Percentiles rank a stretch among this genome's conserved stretches.
These are phyloP conservation scores for Esteya vermicola DNA, from an alignment of 2,329 filamentous ascomycete species.

Conservation along the genomic window DNA sequence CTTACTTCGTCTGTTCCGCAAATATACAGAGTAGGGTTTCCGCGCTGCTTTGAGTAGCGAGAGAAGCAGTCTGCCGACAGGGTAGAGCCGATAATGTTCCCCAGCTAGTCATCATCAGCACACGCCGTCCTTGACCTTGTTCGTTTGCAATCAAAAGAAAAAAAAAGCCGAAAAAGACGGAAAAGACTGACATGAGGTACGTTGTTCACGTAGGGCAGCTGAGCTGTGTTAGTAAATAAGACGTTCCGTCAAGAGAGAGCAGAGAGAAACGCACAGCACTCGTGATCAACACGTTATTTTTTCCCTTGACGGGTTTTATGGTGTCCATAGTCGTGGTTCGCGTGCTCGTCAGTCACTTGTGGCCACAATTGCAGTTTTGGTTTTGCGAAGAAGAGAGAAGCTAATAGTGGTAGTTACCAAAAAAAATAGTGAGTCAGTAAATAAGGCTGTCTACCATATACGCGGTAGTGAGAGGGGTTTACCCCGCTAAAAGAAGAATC, in stretches of 20 bases:
- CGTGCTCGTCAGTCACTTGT: too few species aligned
- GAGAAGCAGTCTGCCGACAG: slow-evolving; percentile 80
- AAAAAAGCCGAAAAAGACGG: too few species aligned
- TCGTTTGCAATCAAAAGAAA: background rate
- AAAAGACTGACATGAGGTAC: slow-evolving; percentile 45
- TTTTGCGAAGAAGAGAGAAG: too few species aligned
- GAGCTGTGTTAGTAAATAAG: too few species aligned
- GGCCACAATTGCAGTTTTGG: too few species aligned
- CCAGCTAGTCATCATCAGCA: slow-evolving; percentile 28
- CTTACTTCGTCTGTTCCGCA: slow-evolving; percentile 42
- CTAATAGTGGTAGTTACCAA: too few species aligned
- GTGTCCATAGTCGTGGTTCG: too few species aligned
- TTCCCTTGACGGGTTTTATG: slow-evolving; percentile 52
- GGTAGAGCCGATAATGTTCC: slow-evolving; percentile 76
- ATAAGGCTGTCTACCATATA: too few species aligned
- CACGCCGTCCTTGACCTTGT: background rate
- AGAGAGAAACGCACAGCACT: slow-evolving; percentile 63
- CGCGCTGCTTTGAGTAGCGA: slow-evolving; percentile 66
- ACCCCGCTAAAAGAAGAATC: too few species aligned
- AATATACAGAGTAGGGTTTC: slow-evolving; percentile 67
- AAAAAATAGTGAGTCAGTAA: too few species aligned
- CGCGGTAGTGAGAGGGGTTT: too few species aligned
- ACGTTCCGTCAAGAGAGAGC: background rate
- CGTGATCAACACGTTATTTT: slow-evolving; percentile 79
- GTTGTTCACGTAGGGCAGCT: slow-evolving; percentile 34